These are phyloP conservation scores for Nicotiana paniculata DNA, from an alignment of 257 asterid genomes.

Conservation along the genomic window DNA sequence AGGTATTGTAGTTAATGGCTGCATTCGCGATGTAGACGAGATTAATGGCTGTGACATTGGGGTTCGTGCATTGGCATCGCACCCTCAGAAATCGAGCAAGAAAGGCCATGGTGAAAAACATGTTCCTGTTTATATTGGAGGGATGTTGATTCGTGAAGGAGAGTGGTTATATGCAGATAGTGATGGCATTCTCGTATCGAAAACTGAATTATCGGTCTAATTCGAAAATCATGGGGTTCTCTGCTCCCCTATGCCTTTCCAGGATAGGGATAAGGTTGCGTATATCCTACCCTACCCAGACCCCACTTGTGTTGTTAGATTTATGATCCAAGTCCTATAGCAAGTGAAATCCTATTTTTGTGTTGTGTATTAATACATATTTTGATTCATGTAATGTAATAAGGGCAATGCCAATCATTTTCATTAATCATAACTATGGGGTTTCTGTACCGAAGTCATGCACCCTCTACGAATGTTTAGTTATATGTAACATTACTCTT, in stretches of 20 bases:
- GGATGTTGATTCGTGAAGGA: conserved; percentile 53
- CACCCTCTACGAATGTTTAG: too few relatives aligned
- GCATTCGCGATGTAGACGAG: conserved; percentile 79
- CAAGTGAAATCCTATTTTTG: background rate
- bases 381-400: background rate
- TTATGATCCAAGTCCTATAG: background rate
- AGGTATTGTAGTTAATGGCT: conserved; percentile 67
- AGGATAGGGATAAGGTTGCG: too few relatives aligned
- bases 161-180: conserved; percentile 93
- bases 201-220: conserved; percentile 59
- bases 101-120: conserved; percentile 63
- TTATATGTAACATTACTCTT: too few relatives aligned
- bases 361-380: background rate
- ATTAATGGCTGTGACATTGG: conserved; percentile 78
- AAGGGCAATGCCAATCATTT: background rate
- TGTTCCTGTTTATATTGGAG: conserved; percentile 43
- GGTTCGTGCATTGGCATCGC: conserved; percentile 74
- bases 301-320: background rate
- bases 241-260: too few relatives aligned
- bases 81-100: conserved; percentile 69
- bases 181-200: conserved; percentile 76
- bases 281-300: too few relatives aligned
- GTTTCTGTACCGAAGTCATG: background rate
- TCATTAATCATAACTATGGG: background rate
- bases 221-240: background rate